A percentile compares a stretch with the other conserved stretches of the same genome.
These are phyloP conservation scores for Ehretia macrophylla DNA, from an alignment of 257 asterid genomes.

Conservation along the genomic window DNA sequence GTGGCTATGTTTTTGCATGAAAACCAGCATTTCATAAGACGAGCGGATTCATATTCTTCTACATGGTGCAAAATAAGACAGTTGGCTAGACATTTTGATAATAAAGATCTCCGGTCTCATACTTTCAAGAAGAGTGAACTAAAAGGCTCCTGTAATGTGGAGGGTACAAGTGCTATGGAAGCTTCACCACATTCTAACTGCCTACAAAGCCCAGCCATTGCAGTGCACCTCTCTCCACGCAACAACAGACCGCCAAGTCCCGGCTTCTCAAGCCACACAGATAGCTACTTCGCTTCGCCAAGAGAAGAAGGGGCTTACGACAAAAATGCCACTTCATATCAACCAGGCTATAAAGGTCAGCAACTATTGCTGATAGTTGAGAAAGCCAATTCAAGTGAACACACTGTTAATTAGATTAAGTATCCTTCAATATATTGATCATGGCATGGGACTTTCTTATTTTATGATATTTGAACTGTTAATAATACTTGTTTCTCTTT, in stretches of 20 bases:
- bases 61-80: conserved; percentile 10
- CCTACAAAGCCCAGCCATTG: conserved; percentile 22
- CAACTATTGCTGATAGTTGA: not conserved
- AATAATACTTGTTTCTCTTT: too few relatives aligned
- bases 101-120: conserved; percentile 33
- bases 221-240: conserved; percentile 9
- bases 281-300: conserved; percentile 6
- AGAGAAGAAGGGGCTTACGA: conserved; percentile 3
- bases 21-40: conserved; percentile 15
- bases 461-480: too few relatives aligned
- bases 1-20: conserved; percentile 26
- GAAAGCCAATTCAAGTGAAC: too few relatives aligned
- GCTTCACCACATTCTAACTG: conserved; percentile 3
- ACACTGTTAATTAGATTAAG: too few relatives aligned
- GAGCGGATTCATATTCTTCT: conserved; percentile 13
- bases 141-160: conserved; percentile 1
- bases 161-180: not conserved
- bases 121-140: conserved; percentile 28
- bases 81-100: conserved; percentile 21
- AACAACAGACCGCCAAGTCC: conserved; percentile 35
- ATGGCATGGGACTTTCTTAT: too few relatives aligned
- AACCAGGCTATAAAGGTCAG: not conserved
- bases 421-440: too few relatives aligned
- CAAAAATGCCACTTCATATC: not conserved
- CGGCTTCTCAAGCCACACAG: conserved; percentile 20